Evolutionary conservation across 2,329 filamentous ascomycete species (phyloP).

Genomic region (Trichoderma polysporum): DNA sequence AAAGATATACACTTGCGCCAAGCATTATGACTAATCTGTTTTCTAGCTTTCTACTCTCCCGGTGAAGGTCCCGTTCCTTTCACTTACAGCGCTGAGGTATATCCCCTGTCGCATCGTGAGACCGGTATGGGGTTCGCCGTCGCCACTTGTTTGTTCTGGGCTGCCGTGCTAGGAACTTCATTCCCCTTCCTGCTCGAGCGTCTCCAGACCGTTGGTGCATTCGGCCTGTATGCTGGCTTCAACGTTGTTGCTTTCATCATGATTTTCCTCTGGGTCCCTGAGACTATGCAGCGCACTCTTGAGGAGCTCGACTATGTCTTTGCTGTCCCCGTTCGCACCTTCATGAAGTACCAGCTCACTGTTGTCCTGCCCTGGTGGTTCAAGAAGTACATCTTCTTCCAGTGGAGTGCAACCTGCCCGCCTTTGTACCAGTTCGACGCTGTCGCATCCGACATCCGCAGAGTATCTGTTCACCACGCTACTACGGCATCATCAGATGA

Average conservation of each 20-base stretch:
- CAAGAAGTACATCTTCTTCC: constrained; percentile 35
- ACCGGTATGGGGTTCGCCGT: constrained; percentile 65
- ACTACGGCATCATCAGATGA: constrained; percentile 3
- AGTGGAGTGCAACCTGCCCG: constrained; percentile 33
- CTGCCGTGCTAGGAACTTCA: constrained; percentile 49
- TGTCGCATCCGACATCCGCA: constrained; percentile 23
- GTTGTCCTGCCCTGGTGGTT: constrained; percentile 36
- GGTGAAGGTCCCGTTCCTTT: constrained; percentile 65
- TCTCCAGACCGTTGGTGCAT: constrained; percentile 39
- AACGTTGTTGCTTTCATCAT: constrained; percentile 55
- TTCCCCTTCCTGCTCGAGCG: constrained; percentile 49
- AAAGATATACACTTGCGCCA: not conserved
- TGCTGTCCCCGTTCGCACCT: constrained; percentile 45
- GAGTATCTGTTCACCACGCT: constrained; percentile 15
- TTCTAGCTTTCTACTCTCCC: constrained; percentile 58
- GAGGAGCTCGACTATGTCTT: constrained; percentile 54
- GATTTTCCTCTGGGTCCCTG: constrained; percentile 50
- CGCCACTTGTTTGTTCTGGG: constrained; percentile 58
- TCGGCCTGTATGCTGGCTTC: constrained; percentile 55
- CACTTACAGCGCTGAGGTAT: constrained; percentile 62
- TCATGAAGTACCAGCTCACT: constrained; percentile 40
- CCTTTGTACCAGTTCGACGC: constrained; percentile 41
- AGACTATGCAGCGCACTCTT: constrained; percentile 56
- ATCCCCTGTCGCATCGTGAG: constrained; percentile 62
- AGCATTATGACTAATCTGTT: not conserved